Base-by-base conservation (phyloP, 2,329 filamentous ascomycete species). In the Pseudocercospora crystallina region DNA sequence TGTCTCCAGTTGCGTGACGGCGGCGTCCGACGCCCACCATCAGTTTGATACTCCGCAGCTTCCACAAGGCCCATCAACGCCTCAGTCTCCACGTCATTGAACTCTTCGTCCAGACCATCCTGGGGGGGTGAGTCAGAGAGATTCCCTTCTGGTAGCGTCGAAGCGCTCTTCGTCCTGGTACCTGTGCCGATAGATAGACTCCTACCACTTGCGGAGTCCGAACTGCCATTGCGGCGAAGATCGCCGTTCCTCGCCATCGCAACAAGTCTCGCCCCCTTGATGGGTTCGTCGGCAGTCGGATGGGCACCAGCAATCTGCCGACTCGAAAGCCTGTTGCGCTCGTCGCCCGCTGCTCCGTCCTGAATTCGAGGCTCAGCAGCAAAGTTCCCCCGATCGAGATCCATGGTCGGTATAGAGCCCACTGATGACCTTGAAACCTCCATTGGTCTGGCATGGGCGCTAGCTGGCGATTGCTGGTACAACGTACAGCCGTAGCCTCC, bases 1-100 rank as follows among this genome's bases (percentile, higher is more conserved):
- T 61, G 58, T 46, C 60, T 65, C 11, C 53, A 48, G 9, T 43
- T 53, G 17, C 65, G 63, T n/a, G 54, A 37, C 5, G 60, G 54
- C 32, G 58, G 59, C 13, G 60, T 61, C n/a, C 37, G 37, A 29
- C 34, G 32, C 26, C 36, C 32, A 36, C n/a, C n/a, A 13, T 30
- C 13, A 33, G 33, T 35, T 7, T 37, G 36, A 1, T 53, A 45
- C 14, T 60, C 57, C 14, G 46, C 40, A 29, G 44, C 43, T 2
- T 53, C 44, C 8, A 49, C 41, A 9, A 57, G 29, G 2, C 59
- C 51, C 34, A 53, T 32, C 34, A 59, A 37, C 2, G 51, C 56
- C 10, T 26, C 20, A 26, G 20, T 26, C 7, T 26, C 20, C 20
- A 45, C 53, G 14, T 54, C 54, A n/a, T 60, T 47, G 13, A 55